A percentile compares a stretch with the other conserved stretches of the same genome.
Evolutionary conservation across 2,329 filamentous ascomycete species (phyloP).

Genomic region (Curvularia eragrostidis): DNA sequence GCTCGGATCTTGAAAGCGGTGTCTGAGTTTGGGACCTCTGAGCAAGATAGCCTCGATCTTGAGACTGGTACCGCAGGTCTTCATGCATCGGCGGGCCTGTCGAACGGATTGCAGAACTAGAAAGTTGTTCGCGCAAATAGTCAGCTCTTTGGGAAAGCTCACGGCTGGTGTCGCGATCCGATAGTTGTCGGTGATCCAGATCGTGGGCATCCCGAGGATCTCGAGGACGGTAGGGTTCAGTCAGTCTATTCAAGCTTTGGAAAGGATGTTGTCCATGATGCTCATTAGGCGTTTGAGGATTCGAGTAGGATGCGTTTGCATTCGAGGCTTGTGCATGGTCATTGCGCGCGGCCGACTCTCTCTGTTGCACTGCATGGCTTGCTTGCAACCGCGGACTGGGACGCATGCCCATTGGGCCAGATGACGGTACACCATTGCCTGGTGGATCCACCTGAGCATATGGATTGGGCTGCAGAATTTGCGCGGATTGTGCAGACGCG

Average conservation of each 20-base stretch:
- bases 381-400: slow-evolving; percentile 46
- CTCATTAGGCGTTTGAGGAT: slow-evolving; percentile 43
- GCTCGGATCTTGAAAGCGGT: slow-evolving; percentile 40
- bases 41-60: slow-evolving; percentile 36
- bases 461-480: slow-evolving; percentile 48
- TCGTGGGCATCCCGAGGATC: slow-evolving; percentile 42
- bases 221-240: slow-evolving; percentile 39
- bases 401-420: slow-evolving; percentile 46
- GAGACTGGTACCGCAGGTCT: slow-evolving; percentile 39
- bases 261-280: slow-evolving; percentile 35
- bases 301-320: slow-evolving; percentile 40
- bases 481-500: slow-evolving; percentile 34
- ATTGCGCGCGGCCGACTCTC: slow-evolving; percentile 40
- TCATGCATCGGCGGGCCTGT: slow-evolving; percentile 32
- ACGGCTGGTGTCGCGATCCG: slow-evolving; percentile 43
- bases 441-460: slow-evolving; percentile 49
- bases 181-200: slow-evolving; percentile 36
- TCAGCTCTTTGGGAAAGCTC: slow-evolving; percentile 43
- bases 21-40: slow-evolving; percentile 48
- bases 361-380: slow-evolving; percentile 37
- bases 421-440: slow-evolving; percentile 33
- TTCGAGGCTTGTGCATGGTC: slow-evolving; percentile 45
- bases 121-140: slow-evolving; percentile 40
- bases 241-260: slow-evolving; percentile 31
- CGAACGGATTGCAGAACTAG: slow-evolving; percentile 32